Evolutionary conservation across 176 grass and related monocot genomes (phyloP).

Genomic region (Cocos nucifera): DNA sequence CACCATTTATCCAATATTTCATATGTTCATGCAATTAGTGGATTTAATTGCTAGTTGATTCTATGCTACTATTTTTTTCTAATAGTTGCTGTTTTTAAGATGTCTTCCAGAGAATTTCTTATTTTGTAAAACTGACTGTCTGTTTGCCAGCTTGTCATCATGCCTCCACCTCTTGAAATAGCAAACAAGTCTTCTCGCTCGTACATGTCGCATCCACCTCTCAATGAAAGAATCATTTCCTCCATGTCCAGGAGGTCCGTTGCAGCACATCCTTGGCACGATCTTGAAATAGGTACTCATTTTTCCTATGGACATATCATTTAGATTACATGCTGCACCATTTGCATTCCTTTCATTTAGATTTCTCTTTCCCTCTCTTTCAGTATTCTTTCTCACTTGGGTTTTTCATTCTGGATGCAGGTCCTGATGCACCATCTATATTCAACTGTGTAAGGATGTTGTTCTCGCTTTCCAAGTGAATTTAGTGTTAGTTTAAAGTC

Average conservation of each 20-base stretch:
- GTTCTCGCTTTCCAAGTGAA: slow-evolving; percentile 5
- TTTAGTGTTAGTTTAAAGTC: not conserved
- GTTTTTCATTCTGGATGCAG: slow-evolving; percentile 26
- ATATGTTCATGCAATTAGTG: too few relatives aligned
- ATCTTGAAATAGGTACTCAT: slow-evolving; percentile 89
- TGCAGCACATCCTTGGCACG: slow-evolving; percentile 98
- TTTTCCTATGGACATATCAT: not conserved
- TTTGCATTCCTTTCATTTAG: not conserved
- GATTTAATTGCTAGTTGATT: not conserved
- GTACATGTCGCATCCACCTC: slow-evolving; percentile 26
- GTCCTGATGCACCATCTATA: slow-evolving; percentile 73
- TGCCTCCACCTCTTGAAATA: slow-evolving; percentile 61
- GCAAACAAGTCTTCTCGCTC: slow-evolving; percentile 15
- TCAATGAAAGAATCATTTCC: slow-evolving; percentile 83
- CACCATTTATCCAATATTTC: too few relatives aligned
- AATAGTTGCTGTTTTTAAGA: not conserved
- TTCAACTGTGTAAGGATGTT: slow-evolving; percentile 78
- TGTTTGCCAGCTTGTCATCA: slow-evolving; percentile 30
- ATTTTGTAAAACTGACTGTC: not conserved
- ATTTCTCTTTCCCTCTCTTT: too few relatives aligned
- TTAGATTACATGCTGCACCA: not conserved
- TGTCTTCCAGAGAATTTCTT: not conserved
- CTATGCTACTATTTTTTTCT: not conserved
- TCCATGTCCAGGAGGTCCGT: slow-evolving; percentile 68
- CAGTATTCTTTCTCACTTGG: slow-evolving; percentile 4